Percentiles rank a stretch among this genome's conserved stretches.
Conservation (phyloP, 139 green algal species). For the Coelastrella sp. region DNA sequence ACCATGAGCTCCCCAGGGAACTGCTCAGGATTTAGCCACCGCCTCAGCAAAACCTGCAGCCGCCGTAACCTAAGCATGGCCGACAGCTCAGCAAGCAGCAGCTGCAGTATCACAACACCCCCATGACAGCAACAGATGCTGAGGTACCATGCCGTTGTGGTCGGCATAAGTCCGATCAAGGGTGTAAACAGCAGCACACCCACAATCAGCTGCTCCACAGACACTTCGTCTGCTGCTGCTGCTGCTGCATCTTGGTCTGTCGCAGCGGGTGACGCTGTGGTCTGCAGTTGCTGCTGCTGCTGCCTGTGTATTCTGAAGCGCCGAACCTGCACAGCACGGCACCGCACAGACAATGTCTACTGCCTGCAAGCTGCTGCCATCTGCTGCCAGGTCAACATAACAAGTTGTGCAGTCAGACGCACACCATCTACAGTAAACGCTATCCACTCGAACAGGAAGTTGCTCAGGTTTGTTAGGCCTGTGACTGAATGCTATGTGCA, state of each 20-base stretch:
- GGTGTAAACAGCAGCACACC: conserved; percentile 75
- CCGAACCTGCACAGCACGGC: background rate
- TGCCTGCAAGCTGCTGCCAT: too few relatives aligned
- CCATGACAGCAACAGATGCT: conserved; percentile 22
- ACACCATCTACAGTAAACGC: too few relatives aligned
- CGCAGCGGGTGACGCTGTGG: background rate
- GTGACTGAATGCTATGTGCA: too few relatives aligned
- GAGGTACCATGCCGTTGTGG: conserved; percentile 54
- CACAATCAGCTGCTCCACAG: conserved; percentile 75
- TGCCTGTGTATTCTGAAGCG: conserved; percentile 16
- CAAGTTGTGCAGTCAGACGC: too few relatives aligned
- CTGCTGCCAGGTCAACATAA: too few relatives aligned
- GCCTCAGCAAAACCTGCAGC: background rate
- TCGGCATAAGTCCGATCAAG: conserved; percentile 67
- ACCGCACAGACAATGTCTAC: background rate
- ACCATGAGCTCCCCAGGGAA: conserved; percentile 36
- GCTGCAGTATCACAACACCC: background rate
- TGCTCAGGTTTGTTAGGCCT: too few relatives aligned
- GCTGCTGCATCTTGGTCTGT: background rate
- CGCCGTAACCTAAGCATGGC: background rate
- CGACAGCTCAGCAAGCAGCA: background rate
- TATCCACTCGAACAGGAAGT: too few relatives aligned
- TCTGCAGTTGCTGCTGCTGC: background rate
- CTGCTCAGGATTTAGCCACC: conserved; percentile 4
- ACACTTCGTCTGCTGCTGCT: conserved; percentile 53